A percentile compares a stretch with the other conserved stretches of the same genome.
Conservation (phyloP, 164 flowering plant species). For the Aristolochia fimbriata region DNA sequence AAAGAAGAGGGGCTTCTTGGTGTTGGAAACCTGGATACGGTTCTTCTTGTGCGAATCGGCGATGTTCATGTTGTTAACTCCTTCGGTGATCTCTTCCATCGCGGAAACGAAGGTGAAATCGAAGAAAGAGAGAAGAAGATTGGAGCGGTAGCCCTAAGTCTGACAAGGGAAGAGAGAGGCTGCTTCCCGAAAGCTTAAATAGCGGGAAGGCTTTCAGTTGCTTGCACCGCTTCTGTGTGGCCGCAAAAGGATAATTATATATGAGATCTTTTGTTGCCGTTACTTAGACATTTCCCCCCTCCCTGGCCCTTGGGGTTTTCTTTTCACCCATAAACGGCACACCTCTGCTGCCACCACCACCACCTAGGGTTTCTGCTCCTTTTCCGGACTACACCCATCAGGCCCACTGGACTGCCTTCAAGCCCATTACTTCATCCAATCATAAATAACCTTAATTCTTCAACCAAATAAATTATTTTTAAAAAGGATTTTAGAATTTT, state of each 20-base stretch:
- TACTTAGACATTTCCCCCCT: too few species aligned
- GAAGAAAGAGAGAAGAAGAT: neutral
- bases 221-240: neutral
- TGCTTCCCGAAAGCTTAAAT: neutral
- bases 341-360: too few species aligned
- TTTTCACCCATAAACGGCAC: neutral
- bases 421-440: neutral
- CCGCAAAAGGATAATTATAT: too few species aligned
- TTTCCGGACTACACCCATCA: neutral
- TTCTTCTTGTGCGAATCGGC: slow-evolving; percentile 40
- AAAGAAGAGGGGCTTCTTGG: slow-evolving; percentile 23
- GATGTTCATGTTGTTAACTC: slow-evolving; percentile 39
- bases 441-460: too few species aligned
- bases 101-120: neutral
- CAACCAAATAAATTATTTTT: too few species aligned
- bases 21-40: slow-evolving; percentile 68
- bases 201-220: slow-evolving; percentile 3
- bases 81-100: slow-evolving; percentile 56
- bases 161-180: neutral
- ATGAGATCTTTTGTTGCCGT: neutral
- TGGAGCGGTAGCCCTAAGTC: slow-evolving; percentile 3
- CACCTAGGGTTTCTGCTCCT: neutral
- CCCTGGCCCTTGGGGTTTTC: too few species aligned
- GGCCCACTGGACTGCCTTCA: too few species aligned
- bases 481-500: too few species aligned